Evolutionary conservation across 495 filamentous ascomycete species (phyloP).

Genomic region (Aspergillus kassunensis): DNA sequence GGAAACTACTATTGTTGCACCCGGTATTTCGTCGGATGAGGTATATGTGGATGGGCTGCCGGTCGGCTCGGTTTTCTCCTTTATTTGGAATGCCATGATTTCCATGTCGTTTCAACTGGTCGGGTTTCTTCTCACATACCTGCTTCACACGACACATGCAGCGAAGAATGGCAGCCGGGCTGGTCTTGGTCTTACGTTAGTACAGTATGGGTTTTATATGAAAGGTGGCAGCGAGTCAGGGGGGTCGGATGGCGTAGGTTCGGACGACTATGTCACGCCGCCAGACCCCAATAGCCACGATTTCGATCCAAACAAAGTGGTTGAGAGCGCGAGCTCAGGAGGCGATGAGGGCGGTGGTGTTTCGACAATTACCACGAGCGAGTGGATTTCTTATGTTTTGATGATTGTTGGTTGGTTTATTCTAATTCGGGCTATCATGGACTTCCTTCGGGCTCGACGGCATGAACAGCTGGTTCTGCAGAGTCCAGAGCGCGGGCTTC

Average conservation of each 20-base stretch:
- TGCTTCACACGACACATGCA: constrained; percentile 95
- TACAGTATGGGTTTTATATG: constrained; percentile 96
- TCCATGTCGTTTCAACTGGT: constrained; percentile 97
- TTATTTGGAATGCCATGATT: constrained; percentile 98
- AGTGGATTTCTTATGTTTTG: constrained; percentile 87
- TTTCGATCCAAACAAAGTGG: constrained; percentile 71
- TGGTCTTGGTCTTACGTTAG: constrained; percentile 91
- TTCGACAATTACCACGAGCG: constrained; percentile 60
- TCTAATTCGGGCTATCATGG: constrained; percentile 81
- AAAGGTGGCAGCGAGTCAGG: constrained; percentile 52
- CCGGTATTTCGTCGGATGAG: constrained; percentile 80
- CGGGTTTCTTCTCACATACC: constrained; percentile 95
- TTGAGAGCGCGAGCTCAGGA: constrained; percentile 29
- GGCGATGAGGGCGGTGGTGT: constrained; percentile 34
- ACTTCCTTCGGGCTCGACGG: constrained; percentile 79
- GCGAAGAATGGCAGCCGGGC: constrained; percentile 96
- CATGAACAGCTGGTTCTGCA: constrained; percentile 92
- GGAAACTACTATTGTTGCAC: constrained; percentile 96
- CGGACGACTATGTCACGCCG: constrained; percentile 55
- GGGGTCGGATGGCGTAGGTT: constrained; percentile 43
- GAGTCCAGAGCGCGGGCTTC: constrained; percentile 86
- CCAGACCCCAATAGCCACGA: constrained; percentile 86
- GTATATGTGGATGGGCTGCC: constrained; percentile 96
- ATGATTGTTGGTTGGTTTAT: constrained; percentile 99
- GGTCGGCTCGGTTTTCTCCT: constrained; percentile 91